Base-by-base conservation (phyloP, 371 early-diverging fungal species). In the Mucor mucedo region DNA sequence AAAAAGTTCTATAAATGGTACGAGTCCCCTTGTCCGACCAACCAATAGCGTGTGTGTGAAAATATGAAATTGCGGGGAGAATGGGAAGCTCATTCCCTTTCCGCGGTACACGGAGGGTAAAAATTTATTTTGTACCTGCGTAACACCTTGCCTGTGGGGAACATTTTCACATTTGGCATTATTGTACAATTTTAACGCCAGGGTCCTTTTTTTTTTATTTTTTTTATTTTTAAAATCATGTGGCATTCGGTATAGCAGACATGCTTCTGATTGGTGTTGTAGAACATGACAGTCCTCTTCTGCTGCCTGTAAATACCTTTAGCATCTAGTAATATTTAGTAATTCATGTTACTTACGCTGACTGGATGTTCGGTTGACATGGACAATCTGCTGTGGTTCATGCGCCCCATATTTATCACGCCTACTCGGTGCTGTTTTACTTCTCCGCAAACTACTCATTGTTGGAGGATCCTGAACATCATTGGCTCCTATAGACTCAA, bases 311-410 rank as follows among this genome's bases (percentile, higher is more conserved):
- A 10, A 10, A 29, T 28, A 13, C 11, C 13, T 41, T 41, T 10
- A n/a, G 13, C 27, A 27, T 21, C 16, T 39, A 16, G 8, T 39
- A 35, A 40, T 39, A 27, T 35, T 55, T 21, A 39, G 30, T 30
- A 21, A 4, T 9, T 27, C 1, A 8, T 27, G n/a, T 50, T 4
- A 28, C 56, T 28, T 61, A 68, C 70, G 42, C 54, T 77, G 77
- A 55, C 77, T 77, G 33, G 71, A 60, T 49, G 71, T 61, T 8
- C 77, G 69, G 44, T 63, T 63, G 11, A 67, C 58, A 53, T 58
- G 58, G 4, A 70, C 62, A 29, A 62, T 62, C 14, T 70, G 70
- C 30, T 59, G 59, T 16, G 64, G 60, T 40, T 70, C 70, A 58
- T 62, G 39, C 33, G 61, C 57, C 10, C 65, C 70, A 55, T 58